Evolutionary conservation across 352 stramenopile genomes (phyloP).

Genomic region (Thalassiosira mediterranea): DNA sequence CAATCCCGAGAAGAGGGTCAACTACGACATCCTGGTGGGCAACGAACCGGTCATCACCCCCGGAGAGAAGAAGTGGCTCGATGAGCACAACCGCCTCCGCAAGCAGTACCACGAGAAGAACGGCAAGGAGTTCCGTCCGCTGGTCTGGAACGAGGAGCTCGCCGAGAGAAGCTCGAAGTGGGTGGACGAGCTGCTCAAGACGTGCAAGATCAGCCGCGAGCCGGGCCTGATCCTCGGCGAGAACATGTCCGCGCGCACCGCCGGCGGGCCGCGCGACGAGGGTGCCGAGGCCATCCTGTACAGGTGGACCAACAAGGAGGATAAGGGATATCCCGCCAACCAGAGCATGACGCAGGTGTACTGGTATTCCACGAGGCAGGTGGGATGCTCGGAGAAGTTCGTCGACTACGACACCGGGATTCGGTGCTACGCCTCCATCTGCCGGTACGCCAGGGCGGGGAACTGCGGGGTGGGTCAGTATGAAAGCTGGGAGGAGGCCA

Average conservation of each 20-base stretch:
- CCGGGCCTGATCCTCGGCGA: constrained; percentile 28
- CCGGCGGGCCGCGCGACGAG: not conserved
- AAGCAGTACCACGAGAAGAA: constrained; percentile 34
- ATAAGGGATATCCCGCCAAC: constrained; percentile 32
- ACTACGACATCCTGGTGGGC: constrained; percentile 29
- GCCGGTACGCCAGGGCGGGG: not conserved
- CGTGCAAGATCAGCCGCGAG: constrained; percentile 18
- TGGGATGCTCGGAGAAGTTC: no score
- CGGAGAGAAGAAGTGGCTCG: constrained; percentile 24
- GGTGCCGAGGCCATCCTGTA: constrained; percentile 18
- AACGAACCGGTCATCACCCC: constrained; percentile 7
- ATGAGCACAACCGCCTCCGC: constrained; percentile 42
- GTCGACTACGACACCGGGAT: no score
- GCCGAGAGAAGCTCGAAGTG: constrained; percentile 13
- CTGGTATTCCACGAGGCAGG: constrained; percentile 24
- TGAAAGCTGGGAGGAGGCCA: constrained; percentile 1
- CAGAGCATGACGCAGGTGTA: constrained; percentile 27
- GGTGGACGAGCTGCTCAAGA: constrained; percentile 13
- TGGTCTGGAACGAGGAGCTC: constrained; percentile 32
- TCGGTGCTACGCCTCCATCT: no score
- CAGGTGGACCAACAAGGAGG: constrained; percentile 29
- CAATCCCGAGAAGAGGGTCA: constrained; percentile 2
- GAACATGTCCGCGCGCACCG: constrained; percentile 31
- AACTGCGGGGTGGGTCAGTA: constrained; percentile 9
- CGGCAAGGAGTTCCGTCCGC: constrained; percentile 11